phyloP scores from a whole-genome alignment of 257 asterid genomes.

The Gentiana straminea region DNA sequence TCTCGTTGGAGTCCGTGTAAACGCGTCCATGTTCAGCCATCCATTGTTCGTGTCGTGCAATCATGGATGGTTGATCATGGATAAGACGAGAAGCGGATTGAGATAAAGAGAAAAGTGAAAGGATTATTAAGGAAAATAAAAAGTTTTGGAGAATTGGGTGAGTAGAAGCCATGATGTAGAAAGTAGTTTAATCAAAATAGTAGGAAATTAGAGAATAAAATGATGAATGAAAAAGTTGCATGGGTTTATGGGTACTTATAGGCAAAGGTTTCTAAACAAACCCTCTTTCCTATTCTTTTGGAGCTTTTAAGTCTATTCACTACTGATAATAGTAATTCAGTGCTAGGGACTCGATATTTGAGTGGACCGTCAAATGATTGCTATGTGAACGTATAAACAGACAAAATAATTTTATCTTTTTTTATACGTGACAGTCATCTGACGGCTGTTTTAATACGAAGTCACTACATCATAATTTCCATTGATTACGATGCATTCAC shows the following conservation, averaged over 20 bases:
- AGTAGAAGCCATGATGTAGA: slow-evolving; percentile 8
- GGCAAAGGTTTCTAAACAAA: slow-evolving; percentile 5
- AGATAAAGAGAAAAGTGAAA: slow-evolving; percentile 10
- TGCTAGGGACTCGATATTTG: no score
- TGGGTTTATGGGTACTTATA: slow-evolving; percentile 17
- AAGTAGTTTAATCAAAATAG: no score
- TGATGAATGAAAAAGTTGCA: not conserved
- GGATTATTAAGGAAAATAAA: slow-evolving; percentile 10
- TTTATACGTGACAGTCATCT: no score
- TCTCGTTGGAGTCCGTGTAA: slow-evolving; percentile 17
- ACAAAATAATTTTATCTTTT: no score
- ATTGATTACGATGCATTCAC: no score
- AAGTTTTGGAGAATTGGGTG: not conserved
- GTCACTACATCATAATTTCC: no score
- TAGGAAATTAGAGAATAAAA: not conserved
- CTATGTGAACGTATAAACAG: no score
- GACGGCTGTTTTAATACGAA: no score
- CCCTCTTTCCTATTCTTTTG: not conserved
- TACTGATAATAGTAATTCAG: no score
- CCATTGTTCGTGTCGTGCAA: slow-evolving; percentile 28
- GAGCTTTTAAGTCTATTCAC: no score
- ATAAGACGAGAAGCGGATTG: slow-evolving; percentile 12
- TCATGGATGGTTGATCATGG: slow-evolving; percentile 15
- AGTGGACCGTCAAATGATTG: no score
- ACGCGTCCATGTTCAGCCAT: slow-evolving; percentile 20